These are phyloP conservation scores for Spencermartinsiella europaea DNA, from an alignment of 805 yeast genomes.

Conservation along the genomic window DNA sequence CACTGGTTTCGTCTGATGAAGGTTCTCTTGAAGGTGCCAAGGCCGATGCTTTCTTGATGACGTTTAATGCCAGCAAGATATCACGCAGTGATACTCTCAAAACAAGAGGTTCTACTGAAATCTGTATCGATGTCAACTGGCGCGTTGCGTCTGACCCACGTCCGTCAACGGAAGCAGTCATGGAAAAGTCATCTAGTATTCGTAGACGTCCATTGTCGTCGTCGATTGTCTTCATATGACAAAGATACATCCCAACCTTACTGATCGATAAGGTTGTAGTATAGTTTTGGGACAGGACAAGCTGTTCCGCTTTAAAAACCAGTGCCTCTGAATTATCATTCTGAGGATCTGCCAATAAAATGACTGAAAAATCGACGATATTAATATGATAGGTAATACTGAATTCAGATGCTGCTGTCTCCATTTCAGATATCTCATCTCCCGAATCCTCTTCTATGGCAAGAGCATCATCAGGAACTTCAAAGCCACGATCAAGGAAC, in stretches of 20 bases:
- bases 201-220: constrained; percentile 48
- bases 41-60: constrained; percentile 66
- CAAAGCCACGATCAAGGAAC: constrained; percentile 51
- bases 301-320: constrained; percentile 81
- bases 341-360: constrained; percentile 75
- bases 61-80: constrained; percentile 69
- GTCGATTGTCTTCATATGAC: constrained; percentile 66
- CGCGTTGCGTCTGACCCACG: constrained; percentile 58
- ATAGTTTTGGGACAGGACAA: constrained; percentile 63
- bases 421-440: constrained; percentile 11
- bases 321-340: constrained; percentile 72
- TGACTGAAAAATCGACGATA: constrained; percentile 69
- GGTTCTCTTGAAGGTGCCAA: constrained; percentile 1
- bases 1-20: constrained; percentile 25
- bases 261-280: constrained; percentile 61
- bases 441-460: constrained; percentile 12
- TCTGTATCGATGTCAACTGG: constrained; percentile 57
- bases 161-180: constrained; percentile 67
- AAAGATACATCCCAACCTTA: constrained; percentile 81
- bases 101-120: constrained; percentile 73
- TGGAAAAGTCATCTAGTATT: constrained; percentile 82
- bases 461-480: constrained; percentile 11
- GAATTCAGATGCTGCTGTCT: constrained; percentile 2
- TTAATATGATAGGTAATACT: constrained; percentile 44
- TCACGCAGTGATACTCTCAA: constrained; percentile 83